Percentiles rank a stretch among this genome's conserved stretches.
Conservation (phyloP, 768 basidiomycete species). For the Leccinum fibrillosum region DNA sequence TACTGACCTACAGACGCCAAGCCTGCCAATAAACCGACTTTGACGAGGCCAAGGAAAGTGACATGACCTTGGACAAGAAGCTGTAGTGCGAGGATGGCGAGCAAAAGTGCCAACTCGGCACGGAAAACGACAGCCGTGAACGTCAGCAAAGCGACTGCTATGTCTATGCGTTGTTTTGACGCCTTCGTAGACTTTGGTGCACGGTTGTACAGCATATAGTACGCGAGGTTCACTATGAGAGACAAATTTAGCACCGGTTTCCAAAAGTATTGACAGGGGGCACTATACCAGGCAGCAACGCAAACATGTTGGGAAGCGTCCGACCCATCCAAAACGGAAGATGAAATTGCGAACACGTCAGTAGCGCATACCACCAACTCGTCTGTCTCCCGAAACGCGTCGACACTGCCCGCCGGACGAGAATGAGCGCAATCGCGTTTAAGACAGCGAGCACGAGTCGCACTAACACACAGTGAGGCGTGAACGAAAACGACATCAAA, state of each 20-base stretch:
- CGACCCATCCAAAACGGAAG: conserved; percentile 90
- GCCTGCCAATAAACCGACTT: conserved; percentile 48
- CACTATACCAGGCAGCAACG: conserved; percentile 68
- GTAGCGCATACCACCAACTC: conserved; percentile 55
- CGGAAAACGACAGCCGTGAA: conserved; percentile 72
- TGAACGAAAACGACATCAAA: neutral
- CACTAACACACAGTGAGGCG: conserved; percentile 40
- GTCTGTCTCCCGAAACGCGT: conserved; percentile 61
- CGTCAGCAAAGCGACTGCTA: conserved; percentile 58
- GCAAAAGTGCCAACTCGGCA: conserved; percentile 70
- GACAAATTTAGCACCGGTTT: neutral
- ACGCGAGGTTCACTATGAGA: conserved; percentile 52
- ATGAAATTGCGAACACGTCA: conserved; percentile 88
- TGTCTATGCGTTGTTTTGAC: conserved; percentile 31
- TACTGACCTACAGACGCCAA: conserved; percentile 50
- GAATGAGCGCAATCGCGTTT: conserved; percentile 60
- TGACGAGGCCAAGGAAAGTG: conserved; percentile 42
- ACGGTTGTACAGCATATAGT: conserved; percentile 41
- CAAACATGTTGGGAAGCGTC: conserved; percentile 94
- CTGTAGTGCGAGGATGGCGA: conserved; percentile 60
- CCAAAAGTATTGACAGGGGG: neutral
- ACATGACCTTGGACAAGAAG: conserved; percentile 41
- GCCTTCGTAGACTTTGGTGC: conserved; percentile 38
- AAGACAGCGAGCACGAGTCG: conserved; percentile 67
- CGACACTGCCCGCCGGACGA: conserved; percentile 60